Base-by-base conservation (phyloP, 1,284 basidiomycete species). In the Leccinum angustisporum region DNA sequence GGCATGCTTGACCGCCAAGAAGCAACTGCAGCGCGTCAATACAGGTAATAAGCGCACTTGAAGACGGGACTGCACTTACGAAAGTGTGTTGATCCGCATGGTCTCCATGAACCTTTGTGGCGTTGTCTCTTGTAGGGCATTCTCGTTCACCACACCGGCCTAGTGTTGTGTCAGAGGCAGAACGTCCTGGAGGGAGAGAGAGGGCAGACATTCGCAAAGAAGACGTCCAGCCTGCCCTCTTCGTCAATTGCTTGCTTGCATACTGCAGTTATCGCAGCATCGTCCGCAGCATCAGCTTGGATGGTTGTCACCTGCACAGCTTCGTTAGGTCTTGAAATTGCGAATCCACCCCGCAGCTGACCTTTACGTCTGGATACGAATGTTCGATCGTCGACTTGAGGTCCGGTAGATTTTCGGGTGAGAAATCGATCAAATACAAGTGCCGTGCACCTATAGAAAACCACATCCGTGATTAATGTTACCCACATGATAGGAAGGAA, bases 1-100 rank as follows among this genome's bases (percentile, higher is more conserved):
- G 5, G 85, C 95, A 74, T 95, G 79, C 71, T 97, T 97, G 66
- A 96, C 79, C 4, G 94, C 95, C n/a, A 97, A 79, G 78, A 96
- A 97, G 69, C 88, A 92, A 13, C 93, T 96, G 63, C 25, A 59
- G 11, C 34, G 30, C 11, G 31, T 72, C 57, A 36, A 56, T 61
- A 38, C 2, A 48, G 27, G 27, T 27, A 27, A 25, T 25, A 25
- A 4, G 38, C 6, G 14, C 33, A 14, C 6, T 25, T 48, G 21
- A 18, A 4, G 31, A 46, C 14, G 18, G n/a, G 25, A 10, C 5
- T 21, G 16, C 33, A 78, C 87, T 65, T 68, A 94, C 91, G 92
- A 93, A 13, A 95, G 78, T 0, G 88, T 77, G 74, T 98, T 98
- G 63, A 97, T 79, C 65, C 88, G 81, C 84, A 96, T 87, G 9